Conservation (phyloP, 1,284 basidiomycete species). For the Kwoniella shivajii region DNA sequence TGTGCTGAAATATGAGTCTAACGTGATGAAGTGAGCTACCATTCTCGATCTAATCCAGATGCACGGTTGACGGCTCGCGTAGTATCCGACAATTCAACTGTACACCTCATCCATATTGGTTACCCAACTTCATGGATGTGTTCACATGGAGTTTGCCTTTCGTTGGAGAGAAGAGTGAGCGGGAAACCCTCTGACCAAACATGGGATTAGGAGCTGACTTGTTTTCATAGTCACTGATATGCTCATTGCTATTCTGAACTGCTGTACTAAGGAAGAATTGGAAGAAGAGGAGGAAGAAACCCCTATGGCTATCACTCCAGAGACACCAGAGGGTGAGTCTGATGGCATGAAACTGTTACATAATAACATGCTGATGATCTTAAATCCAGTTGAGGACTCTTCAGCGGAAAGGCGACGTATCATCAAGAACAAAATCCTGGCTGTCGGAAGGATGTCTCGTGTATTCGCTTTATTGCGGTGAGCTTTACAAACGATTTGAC, state of each 20-base stretch:
- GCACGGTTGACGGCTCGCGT: constrained; percentile 6
- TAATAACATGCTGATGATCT: constrained; percentile 5
- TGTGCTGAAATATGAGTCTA: constrained; percentile 93
- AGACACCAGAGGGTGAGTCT: constrained; percentile 38
- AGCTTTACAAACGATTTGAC: constrained; percentile 38
- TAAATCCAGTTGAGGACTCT: constrained; percentile 20
- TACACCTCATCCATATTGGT: constrained; percentile 92
- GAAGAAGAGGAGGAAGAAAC: constrained; percentile 78
- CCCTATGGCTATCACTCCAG: constrained; percentile 48
- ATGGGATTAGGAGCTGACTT: constrained; percentile 8
- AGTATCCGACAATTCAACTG: constrained; percentile 82
- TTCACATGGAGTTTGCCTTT: constrained; percentile 99
- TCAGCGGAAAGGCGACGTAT: constrained; percentile 76
- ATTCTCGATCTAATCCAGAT: neutral
- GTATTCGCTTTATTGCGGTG: constrained; percentile 94
- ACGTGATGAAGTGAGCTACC: constrained; percentile 74
- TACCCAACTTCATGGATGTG: constrained; percentile 99
- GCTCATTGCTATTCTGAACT: constrained; percentile 91
- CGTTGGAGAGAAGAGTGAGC: constrained; percentile 91
- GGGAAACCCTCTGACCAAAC: neutral
- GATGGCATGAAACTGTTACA: neutral
- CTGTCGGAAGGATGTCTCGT: constrained; percentile 92
- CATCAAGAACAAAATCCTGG: constrained; percentile 98
- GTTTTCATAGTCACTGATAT: constrained; percentile 82
- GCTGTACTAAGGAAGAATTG: constrained; percentile 91